phyloP scores from a whole-genome alignment of 2,329 filamentous ascomycete species.

The Fusarium euwallaceae region DNA sequence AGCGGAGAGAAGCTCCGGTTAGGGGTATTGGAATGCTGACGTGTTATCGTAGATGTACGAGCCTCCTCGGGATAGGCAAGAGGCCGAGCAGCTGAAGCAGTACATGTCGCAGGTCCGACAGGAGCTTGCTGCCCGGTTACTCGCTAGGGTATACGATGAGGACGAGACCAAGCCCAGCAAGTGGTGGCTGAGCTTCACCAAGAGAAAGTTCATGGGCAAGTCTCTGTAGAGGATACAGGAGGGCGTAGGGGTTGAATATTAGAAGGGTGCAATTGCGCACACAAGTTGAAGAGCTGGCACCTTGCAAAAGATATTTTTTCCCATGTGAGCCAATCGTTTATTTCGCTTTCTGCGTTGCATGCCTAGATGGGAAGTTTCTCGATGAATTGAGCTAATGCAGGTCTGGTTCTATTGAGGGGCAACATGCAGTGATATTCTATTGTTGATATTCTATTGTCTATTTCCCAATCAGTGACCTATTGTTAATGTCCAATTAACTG shows the following conservation, averaged over 20 bases:
- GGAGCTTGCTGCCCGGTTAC: slow-evolving; percentile 85
- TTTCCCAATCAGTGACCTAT: background rate
- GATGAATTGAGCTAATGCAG: slow-evolving; percentile 24
- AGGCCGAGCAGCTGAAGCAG: slow-evolving; percentile 88
- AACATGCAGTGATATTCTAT: slow-evolving; percentile 33
- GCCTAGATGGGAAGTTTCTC: slow-evolving; percentile 4
- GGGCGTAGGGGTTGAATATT: slow-evolving; percentile 21
- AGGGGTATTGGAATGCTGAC: slow-evolving; percentile 17
- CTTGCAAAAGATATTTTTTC: slow-evolving; percentile 36
- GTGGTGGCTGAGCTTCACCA: slow-evolving; percentile 99
- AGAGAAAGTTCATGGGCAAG: slow-evolving; percentile 99
- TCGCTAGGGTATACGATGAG: slow-evolving; percentile 90
- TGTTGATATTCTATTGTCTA: background rate
- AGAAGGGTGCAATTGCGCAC: slow-evolving; percentile 40
- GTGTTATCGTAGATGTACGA: slow-evolving; percentile 78
- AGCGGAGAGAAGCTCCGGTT: background rate
- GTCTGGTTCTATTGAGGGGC: slow-evolving; percentile 34
- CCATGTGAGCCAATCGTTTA: slow-evolving; percentile 6
- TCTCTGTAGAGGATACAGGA: slow-evolving; percentile 66
- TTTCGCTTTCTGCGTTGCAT: slow-evolving; percentile 5
- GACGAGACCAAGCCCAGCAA: slow-evolving; percentile 78
- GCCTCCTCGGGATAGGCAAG: slow-evolving; percentile 85
- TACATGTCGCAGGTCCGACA: slow-evolving; percentile 95
- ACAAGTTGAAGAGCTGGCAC: slow-evolving; percentile 32
- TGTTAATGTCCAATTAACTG: background rate